These are phyloP conservation scores for Triticum turgidum DNA, from an alignment of 176 grass and related monocot species.

Conservation along the genomic window DNA sequence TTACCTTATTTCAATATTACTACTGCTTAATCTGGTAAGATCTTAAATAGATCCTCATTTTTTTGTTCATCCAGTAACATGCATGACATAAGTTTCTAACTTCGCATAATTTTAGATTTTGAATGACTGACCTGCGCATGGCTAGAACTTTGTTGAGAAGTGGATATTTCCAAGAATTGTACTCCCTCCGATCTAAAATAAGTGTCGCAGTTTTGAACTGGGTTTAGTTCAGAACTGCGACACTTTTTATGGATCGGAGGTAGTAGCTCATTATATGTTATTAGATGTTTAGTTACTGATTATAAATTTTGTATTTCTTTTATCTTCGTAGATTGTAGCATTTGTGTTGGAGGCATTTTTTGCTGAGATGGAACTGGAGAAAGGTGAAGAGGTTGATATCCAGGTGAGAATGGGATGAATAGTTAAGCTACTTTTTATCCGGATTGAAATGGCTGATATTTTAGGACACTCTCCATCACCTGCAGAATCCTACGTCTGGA, in stretches of 20 bases:
- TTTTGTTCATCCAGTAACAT: neutral
- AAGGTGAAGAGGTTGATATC: conserved; percentile 36
- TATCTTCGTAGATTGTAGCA: conserved; percentile 79
- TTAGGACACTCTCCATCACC: neutral
- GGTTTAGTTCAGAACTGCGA: too few relatives aligned
- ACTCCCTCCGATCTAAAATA: too few relatives aligned
- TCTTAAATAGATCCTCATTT: neutral
- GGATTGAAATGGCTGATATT: neutral
- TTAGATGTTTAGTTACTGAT: conserved; percentile 36
- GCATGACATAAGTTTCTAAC: neutral
- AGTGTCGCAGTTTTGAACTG: too few relatives aligned
- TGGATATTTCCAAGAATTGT: conserved; percentile 10
- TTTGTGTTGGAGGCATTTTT: conserved; percentile 99
- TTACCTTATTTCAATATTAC: conserved; percentile 84
- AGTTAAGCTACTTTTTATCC: neutral
- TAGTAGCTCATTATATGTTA: conserved; percentile 16
- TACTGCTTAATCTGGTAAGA: conserved; percentile 96
- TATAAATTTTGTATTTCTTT: neutral
- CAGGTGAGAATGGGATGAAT: conserved; percentile 59
- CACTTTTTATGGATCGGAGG: too few relatives aligned
- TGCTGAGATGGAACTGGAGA: conserved; percentile 97
- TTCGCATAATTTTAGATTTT: neutral
- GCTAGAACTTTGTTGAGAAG: neutral
- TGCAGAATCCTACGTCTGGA: conserved; percentile 29
- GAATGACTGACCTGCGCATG: neutral